Conservation (phyloP, 1,139 yeast genomes). For the Candida pseudoviswanathii region DNA sequence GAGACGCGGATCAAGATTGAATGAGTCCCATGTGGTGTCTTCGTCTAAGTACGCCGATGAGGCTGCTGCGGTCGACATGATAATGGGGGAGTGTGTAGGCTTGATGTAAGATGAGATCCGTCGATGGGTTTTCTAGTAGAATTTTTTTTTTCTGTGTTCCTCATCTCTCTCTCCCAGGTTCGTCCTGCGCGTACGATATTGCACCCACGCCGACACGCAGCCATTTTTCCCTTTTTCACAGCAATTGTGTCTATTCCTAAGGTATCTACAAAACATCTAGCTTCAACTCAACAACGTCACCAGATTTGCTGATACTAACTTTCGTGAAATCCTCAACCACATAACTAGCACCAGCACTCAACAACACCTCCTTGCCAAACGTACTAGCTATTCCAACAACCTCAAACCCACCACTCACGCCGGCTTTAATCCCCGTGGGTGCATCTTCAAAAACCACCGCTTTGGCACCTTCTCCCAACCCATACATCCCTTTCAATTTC, state of each 20-base stretch:
- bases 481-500: constrained; percentile 11
- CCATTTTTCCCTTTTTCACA: not conserved
- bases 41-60: constrained; percentile 72
- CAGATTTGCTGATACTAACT: constrained; percentile 11
- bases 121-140: not conserved
- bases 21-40: constrained; percentile 66
- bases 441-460: constrained; percentile 26
- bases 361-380: constrained; percentile 19
- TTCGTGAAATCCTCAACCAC: constrained; percentile 21
- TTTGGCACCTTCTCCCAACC: not conserved
- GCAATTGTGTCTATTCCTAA: not conserved
- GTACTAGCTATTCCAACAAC: constrained; percentile 25
- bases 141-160: constrained; percentile 3
- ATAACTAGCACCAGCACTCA: constrained; percentile 24
- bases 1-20: constrained; percentile 77
- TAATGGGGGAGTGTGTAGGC: not conserved
- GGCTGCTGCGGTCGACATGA: constrained; percentile 39
- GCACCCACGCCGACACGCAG: not conserved
- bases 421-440: constrained; percentile 23
- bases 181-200: not conserved
- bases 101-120: constrained; percentile 1
- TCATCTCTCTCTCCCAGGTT: not conserved
- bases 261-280: constrained; percentile 2
- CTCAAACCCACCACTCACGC: constrained; percentile 22
- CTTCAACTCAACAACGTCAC: not conserved